These are phyloP conservation scores for Alloascoidea africana DNA, from an alignment of 805 yeast genomes.

Conservation along the genomic window DNA sequence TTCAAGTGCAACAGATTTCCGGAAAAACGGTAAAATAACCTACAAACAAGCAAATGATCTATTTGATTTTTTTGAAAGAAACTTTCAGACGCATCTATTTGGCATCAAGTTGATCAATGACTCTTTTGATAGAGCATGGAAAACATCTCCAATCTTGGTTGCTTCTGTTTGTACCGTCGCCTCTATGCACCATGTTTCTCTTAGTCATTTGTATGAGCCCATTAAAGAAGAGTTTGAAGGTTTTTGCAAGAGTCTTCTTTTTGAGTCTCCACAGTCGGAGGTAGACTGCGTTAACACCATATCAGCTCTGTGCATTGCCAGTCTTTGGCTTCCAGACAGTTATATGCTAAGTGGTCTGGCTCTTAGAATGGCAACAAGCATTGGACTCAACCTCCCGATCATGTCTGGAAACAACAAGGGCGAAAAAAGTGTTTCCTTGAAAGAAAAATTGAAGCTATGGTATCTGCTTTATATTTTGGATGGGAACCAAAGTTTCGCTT, in stretches of 20 bases:
- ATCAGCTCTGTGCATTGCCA: conserved; percentile 48
- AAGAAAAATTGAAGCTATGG: conserved; percentile 45
- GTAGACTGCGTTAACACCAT: conserved; percentile 43
- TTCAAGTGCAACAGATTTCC: conserved; percentile 13
- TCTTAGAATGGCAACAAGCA: conserved; percentile 44
- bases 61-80: conserved; percentile 33
- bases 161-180: conserved; percentile 48
- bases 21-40: conserved; percentile 18
- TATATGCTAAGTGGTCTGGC: conserved; percentile 57
- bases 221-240: conserved; percentile 17
- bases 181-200: conserved; percentile 39
- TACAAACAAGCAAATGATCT: conserved; percentile 25
- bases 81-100: conserved; percentile 48
- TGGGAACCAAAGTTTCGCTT: conserved; percentile 53
- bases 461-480: conserved; percentile 48
- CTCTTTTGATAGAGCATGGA: conserved; percentile 34
- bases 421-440: conserved; percentile 14
- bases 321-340: conserved; percentile 52
- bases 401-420: conserved; percentile 6
- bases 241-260: conserved; percentile 17
- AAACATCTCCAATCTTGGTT: conserved; percentile 38
- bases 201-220: conserved; percentile 12
- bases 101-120: conserved; percentile 44
- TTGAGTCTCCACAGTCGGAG: conserved; percentile 16
- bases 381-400: conserved; percentile 23